A percentile compares a stretch with the other conserved stretches of the same genome.
phyloP scores from a whole-genome alignment of 2,329 filamentous ascomycete genomes.

The Didymella exigua region DNA sequence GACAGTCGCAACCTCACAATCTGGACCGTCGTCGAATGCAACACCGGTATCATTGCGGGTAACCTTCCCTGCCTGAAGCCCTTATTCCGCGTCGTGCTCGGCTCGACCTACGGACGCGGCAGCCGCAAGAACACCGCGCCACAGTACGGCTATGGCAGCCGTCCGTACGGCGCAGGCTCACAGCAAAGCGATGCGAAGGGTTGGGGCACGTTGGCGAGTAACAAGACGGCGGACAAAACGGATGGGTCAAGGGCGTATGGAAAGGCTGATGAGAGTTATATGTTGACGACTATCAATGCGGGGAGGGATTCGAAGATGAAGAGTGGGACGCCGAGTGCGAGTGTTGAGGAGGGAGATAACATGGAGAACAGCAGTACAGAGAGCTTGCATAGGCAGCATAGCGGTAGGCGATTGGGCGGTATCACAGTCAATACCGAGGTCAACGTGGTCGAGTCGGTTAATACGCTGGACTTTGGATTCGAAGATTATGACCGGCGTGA shows the following conservation, averaged over 20 bases:
- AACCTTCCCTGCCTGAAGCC: conserved; percentile 52
- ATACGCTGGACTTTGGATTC: neutral
- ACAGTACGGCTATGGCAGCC: conserved; percentile 9
- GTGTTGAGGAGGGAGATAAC: neutral
- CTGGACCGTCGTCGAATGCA: conserved; percentile 54
- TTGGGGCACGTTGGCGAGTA: conserved; percentile 13
- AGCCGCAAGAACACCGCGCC: conserved; percentile 19
- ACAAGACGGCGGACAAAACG: neutral
- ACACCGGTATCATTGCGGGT: conserved; percentile 53
- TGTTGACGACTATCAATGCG: conserved; percentile 23
- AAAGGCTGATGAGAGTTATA: neutral
- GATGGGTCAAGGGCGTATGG: neutral
- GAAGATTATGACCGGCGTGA: neutral
- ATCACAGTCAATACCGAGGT: conserved; percentile 17
- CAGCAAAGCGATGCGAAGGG: conserved; percentile 14
- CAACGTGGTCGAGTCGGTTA: conserved; percentile 1
- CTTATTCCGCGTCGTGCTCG: conserved; percentile 47
- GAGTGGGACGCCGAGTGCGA: neutral
- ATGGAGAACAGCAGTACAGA: conserved; percentile 15
- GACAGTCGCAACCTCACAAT: conserved; percentile 56
- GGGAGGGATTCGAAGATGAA: neutral
- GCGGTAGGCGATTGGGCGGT: neutral
- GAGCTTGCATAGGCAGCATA: conserved; percentile 1
- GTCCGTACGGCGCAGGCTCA: conserved; percentile 26
- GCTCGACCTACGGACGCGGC: conserved; percentile 37